Percentiles rank a stretch among this genome's conserved stretches.
These are phyloP conservation scores for Cladosporium colombiae DNA, from an alignment of 2,329 filamentous ascomycete genomes.

Conservation along the genomic window DNA sequence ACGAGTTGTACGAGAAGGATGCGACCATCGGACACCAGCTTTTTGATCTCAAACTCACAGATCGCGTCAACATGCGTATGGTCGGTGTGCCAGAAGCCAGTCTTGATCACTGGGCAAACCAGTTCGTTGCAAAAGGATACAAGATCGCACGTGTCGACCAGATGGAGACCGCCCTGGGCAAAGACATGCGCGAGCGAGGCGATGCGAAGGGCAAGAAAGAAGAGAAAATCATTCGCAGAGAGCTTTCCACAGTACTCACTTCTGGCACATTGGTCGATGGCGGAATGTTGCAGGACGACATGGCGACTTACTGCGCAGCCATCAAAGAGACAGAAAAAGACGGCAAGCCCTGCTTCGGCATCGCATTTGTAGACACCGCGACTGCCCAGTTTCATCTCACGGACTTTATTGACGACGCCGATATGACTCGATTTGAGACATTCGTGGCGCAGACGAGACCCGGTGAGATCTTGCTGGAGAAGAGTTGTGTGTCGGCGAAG, in stretches of 20 bases:
- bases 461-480: conserved; percentile 86
- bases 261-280: conserved; percentile 92
- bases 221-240: conserved; percentile 90
- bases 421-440: conserved; percentile 96
- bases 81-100: conserved; percentile 95
- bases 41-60: conserved; percentile 96
- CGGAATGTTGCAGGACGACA: conserved; percentile 95
- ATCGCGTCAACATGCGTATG: conserved; percentile 99
- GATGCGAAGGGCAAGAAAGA: conserved; percentile 67
- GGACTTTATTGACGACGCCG: conserved; percentile 85
- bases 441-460: conserved; percentile 90
- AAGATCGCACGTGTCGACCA: conserved; percentile 97
- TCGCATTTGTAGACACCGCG: conserved; percentile 92
- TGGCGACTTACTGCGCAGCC: conserved; percentile 92
- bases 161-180: conserved; percentile 90
- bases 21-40: conserved; percentile 94
- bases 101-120: conserved; percentile 94
- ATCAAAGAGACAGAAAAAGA: conserved; percentile 75
- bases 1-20: conserved; percentile 97
- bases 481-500: conserved; percentile 76
- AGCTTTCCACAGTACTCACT: conserved; percentile 88
- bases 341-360: conserved; percentile 79
- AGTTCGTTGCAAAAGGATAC: conserved; percentile 96
- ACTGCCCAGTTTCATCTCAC: conserved; percentile 95
- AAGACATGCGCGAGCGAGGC: conserved; percentile 97